These are phyloP conservation scores for Amanita exitialis DNA, from an alignment of 768 basidiomycete genomes.

Conservation along the genomic window DNA sequence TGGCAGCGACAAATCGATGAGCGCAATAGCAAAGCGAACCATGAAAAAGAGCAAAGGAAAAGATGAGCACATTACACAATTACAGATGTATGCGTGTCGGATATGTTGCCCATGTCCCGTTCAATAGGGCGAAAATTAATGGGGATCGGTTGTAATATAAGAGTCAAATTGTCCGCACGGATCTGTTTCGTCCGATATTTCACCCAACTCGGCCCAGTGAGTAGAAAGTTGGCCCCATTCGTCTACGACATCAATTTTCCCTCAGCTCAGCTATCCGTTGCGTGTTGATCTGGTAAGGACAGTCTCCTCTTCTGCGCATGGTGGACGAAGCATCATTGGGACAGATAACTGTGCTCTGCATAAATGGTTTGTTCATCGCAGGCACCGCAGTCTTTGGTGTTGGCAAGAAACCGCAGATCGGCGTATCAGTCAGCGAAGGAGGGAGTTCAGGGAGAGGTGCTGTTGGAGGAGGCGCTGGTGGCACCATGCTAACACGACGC, in stretches of 20 bases:
- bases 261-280: slow-evolving; percentile 32
- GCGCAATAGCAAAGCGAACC: neutral
- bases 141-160: neutral
- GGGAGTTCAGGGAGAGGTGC: slow-evolving; percentile 6
- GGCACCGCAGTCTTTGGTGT: neutral
- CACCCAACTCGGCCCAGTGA: no score
- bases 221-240: no score
- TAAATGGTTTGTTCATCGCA: neutral
- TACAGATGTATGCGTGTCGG: neutral
- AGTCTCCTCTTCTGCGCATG: slow-evolving; percentile 21
- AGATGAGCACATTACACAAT: neutral
- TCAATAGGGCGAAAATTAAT: neutral
- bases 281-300: slow-evolving; percentile 18
- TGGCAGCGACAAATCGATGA: neutral
- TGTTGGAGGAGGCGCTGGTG: slow-evolving; percentile 15
- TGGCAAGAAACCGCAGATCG: neutral
- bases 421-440: neutral
- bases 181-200: no score
- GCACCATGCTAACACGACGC: slow-evolving; percentile 23
- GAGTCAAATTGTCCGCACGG: neutral
- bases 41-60: neutral
- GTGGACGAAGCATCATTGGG: slow-evolving; percentile 7
- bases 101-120: neutral
- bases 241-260: slow-evolving; percentile 18
- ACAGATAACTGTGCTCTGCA: neutral